Evolutionary conservation across 108 stramenopile species (phyloP), one percentile per base, ranked within the genome.

Genomic region (Cyclotella baltica): DNA sequence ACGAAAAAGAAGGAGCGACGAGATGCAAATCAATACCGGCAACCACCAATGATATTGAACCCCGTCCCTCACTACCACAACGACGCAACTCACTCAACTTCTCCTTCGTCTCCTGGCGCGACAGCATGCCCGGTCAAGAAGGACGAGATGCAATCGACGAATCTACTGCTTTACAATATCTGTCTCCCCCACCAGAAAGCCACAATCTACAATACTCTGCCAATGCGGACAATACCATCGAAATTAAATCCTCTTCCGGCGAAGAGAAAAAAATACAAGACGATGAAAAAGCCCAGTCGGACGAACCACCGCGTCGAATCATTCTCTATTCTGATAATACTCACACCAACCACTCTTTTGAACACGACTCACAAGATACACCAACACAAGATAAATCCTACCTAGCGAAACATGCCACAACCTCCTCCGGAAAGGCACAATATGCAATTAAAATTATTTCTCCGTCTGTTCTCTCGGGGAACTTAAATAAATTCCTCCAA

Each of bases 371-470:
- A n/a, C n/a, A n/a, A n/a, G n/a, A n/a, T n/a, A n/a, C n/a, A n/a
- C n/a, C n/a, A n/a, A n/a, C n/a, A n/a, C n/a, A n/a, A n/a, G n/a
- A n/a, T n/a, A 71, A 53, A 53, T 53, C 46, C 18, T 65, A 38
- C 72, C 67, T 76, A 6, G 20, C 66, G 15, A 36, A 57, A 27
- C 56, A 76, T 31, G 53, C 75, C 56, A 67, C 48, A 3, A 78
- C 61, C 29, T 46, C 18, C 18, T 22, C 52, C 1, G 75, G 69
- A 37, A 67, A 61, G 25, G 57, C 80, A 0, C 68, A 70, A 11
- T 81, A 81, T 33, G 80, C 27, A 53, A 72, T 81, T 53, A 81
- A 81, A 72, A 46, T 72, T 27, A 77, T 81, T 9, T 62, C 62
- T 31, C 80, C 73, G 10, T 20, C 62, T 3, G 66, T 81, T 3